Conservation (phyloP, 2,329 filamentous ascomycete species). For the Thelonectria discophora region DNA sequence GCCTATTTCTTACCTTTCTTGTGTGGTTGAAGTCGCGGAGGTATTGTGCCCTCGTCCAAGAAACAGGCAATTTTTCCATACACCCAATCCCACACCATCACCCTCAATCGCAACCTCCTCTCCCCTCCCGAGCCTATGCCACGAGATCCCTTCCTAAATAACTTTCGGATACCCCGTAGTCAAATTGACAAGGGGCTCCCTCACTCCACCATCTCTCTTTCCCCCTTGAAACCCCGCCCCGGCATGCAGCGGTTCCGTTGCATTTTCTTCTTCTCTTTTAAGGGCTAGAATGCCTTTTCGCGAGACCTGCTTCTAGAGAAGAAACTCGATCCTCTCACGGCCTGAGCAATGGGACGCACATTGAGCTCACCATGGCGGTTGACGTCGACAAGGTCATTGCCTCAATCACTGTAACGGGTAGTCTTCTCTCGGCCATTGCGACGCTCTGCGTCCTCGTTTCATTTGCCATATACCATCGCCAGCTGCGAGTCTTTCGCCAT, state of each 20-base stretch:
- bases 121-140: not conserved
- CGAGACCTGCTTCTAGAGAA: not conserved
- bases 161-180: not conserved
- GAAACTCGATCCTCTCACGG: not conserved
- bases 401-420: constrained; percentile 37
- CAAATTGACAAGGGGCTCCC: not conserved
- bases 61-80: not conserved
- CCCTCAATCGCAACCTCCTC: not conserved
- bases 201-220: not conserved
- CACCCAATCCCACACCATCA: not conserved
- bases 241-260: not conserved
- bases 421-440: constrained; percentile 29
- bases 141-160: not conserved
- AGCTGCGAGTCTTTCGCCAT: constrained; percentile 37
- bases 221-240: not conserved
- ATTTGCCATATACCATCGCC: constrained; percentile 32
- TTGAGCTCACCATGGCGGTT: not conserved
- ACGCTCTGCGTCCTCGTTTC: constrained; percentile 34
- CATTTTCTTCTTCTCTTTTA: not conserved
- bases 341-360: not conserved
- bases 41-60: no score
- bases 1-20: not conserved
- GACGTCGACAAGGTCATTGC: constrained; percentile 27
- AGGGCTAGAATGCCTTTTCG: not conserved
- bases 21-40: not conserved